Conservation (phyloP, 2,329 filamentous ascomycete genomes). For the Aspergillus pseudoglaucus region DNA sequence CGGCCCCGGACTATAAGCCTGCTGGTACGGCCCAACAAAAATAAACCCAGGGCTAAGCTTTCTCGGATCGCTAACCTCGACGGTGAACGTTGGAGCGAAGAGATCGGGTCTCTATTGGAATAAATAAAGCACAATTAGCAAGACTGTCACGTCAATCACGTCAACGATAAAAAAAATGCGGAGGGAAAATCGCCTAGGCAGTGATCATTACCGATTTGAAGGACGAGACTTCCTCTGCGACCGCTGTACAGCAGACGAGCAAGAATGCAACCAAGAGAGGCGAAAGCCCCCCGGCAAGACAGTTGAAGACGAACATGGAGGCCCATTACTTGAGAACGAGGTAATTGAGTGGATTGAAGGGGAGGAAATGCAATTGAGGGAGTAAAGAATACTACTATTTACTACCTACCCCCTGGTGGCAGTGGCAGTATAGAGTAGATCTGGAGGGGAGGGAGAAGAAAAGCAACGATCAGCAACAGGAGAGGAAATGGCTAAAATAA, state of each 20-base stretch:
- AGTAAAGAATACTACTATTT: too few species aligned
- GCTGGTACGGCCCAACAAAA: constrained; percentile 46
- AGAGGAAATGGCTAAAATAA: not conserved
- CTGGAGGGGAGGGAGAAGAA: not conserved
- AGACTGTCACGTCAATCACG: not conserved
- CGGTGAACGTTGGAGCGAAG: constrained; percentile 28
- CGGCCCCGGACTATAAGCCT: constrained; percentile 40
- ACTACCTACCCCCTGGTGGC: not conserved
- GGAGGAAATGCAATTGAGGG: not conserved
- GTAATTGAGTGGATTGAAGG: constrained; percentile 8
- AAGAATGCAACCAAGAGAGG: constrained; percentile 7
- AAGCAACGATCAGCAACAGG: not conserved
- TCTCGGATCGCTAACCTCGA: constrained; percentile 22
- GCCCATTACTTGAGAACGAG: constrained; percentile 1
- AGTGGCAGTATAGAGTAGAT: constrained; percentile 4
- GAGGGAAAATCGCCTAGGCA: not conserved
- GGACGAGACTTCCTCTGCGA: constrained; percentile 25
- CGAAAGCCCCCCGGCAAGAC: constrained; percentile 4
- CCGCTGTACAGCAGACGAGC: constrained; percentile 1
- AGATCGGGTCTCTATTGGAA: constrained; percentile 34
- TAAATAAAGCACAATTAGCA: constrained; percentile 1
- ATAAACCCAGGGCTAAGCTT: constrained; percentile 44
- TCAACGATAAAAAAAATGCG: not conserved
- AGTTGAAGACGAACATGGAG: constrained; percentile 18
- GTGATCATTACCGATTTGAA: constrained; percentile 31